Evolutionary conservation across 768 basidiomycete species (phyloP), one percentile per base, ranked within the genome.

Genomic region (Glaciozyma martinii): DNA sequence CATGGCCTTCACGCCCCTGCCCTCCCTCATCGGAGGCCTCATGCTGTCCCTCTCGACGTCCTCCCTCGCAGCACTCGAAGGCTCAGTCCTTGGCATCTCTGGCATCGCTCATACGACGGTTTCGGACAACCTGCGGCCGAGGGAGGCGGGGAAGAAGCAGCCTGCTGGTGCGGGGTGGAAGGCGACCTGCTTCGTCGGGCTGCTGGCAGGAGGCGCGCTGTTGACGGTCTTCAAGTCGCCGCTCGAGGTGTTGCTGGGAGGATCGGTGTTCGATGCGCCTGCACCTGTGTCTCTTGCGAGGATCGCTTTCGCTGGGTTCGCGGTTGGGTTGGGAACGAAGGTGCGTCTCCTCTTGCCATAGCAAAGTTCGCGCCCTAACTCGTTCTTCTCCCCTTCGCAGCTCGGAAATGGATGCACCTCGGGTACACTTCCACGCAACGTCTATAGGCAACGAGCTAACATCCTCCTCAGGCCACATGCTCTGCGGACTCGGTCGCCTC

Each of bases 391-490:
- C 37, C 37, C 37, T 40, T 13, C 37, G 37, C 37, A 40, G 37
- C 37, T 40, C 37, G 37, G 37, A 12, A 40, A 40, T 13, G 37
- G 37, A 8, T 40, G 37, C 37, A 40, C 37, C 15, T 40, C 37
- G 10, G 37, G 37, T 40, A 40, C 10, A 40, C 37, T 40, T 2
- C 10, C 33, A 5, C 37, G 37, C 37, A 40, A 13, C 37, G 10
- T 40, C 37, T 40, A 13, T 40, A 8, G 37, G 5, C 32, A 6
- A 40, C 60, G 76, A 75, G 5, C 72, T 72, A 33, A 77, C 77
- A 4, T 78, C 77, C 62, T 77, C 77, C 8, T 70, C 71, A 57
- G 78, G 78, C 16, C 78, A 78, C 63, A 76, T 78, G 65, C 74
- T 78, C 6, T 74, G 76, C 59, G 78, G 78, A 5, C 66, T 77